Percentiles rank a stretch among this genome's conserved stretches.
Conservation (phyloP, 2,329 filamentous ascomycete genomes). For the Aspergillus nomiae region DNA sequence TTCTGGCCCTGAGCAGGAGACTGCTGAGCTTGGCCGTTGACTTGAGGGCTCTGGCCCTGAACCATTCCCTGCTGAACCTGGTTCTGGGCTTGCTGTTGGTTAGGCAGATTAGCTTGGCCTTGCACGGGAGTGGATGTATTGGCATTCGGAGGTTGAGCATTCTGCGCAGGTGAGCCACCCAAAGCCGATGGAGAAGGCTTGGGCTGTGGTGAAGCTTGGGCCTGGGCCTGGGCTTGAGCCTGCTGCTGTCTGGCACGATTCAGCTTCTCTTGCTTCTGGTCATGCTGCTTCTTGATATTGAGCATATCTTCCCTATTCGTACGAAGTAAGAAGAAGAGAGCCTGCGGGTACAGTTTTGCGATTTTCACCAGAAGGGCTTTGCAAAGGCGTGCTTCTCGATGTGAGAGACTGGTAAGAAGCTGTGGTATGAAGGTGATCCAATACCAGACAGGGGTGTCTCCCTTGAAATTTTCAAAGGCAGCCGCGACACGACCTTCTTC, state of each 20-base stretch:
- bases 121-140: slow-evolving; percentile 29
- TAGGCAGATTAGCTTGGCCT: slow-evolving; percentile 26
- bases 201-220: slow-evolving; percentile 43
- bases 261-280: slow-evolving; percentile 61
- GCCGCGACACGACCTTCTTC: slow-evolving; percentile 77
- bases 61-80: slow-evolving; percentile 20
- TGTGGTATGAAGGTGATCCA: slow-evolving; percentile 99
- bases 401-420: slow-evolving; percentile 83
- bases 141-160: slow-evolving; percentile 51
- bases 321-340: slow-evolving; percentile 91
- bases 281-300: slow-evolving; percentile 85
- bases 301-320: slow-evolving; percentile 94
- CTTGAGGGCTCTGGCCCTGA: slow-evolving; percentile 20
- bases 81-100: slow-evolving; percentile 29
- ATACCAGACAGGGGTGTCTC: slow-evolving; percentile 97
- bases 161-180: slow-evolving; percentile 47
- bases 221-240: slow-evolving; percentile 54
- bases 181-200: slow-evolving; percentile 46
- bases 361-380: slow-evolving; percentile 88
- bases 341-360: slow-evolving; percentile 92
- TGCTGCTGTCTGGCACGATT: slow-evolving; percentile 66
- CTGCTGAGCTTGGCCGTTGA: slow-evolving; percentile 17
- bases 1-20: slow-evolving; percentile 12
- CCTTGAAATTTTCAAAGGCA: slow-evolving; percentile 95
- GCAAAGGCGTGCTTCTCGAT: slow-evolving; percentile 86